Conservation (phyloP, 495 filamentous ascomycete species). For the Aspergillus conjunctus region DNA sequence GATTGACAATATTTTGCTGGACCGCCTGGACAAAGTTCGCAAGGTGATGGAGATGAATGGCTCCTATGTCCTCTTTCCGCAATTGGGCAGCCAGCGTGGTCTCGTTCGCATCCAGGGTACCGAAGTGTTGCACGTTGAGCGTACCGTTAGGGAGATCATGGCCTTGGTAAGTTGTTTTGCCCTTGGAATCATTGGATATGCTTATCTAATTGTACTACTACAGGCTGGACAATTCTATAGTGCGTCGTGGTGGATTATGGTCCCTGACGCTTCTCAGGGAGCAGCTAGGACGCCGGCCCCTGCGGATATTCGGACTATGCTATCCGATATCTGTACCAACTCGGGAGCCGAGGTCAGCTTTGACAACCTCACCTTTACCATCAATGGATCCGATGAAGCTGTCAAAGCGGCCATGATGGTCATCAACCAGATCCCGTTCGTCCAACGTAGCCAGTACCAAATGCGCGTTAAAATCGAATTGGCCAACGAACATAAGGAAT, state of each 20-base stretch:
- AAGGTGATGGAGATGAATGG: constrained; percentile 98
- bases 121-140: constrained; percentile 90
- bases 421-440: constrained; percentile 87
- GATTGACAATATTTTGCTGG: constrained; percentile 88
- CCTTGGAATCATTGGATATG: background rate
- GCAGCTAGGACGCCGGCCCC: constrained; percentile 66
- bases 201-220: constrained; percentile 21
- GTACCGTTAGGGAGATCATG: constrained; percentile 94
- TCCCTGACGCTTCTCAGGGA: constrained; percentile 65
- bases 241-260: constrained; percentile 91
- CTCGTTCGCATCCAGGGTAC: constrained; percentile 86
- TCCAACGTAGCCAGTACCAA: constrained; percentile 82
- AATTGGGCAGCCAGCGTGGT: constrained; percentile 76
- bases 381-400: constrained; percentile 92
- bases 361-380: constrained; percentile 88
- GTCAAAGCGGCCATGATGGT: constrained; percentile 93
- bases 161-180: constrained; percentile 62
- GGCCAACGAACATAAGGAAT: constrained; percentile 99
- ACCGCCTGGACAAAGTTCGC: constrained; percentile 90
- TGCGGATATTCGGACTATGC: constrained; percentile 80
- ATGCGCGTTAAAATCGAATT: constrained; percentile 98
- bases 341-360: constrained; percentile 94
- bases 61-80: constrained; percentile 87
- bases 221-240: constrained; percentile 97
- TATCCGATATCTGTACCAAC: constrained; percentile 93